A percentile compares a stretch with the other conserved stretches of the same genome.
These are phyloP conservation scores for Verticillium tricorpus DNA, from an alignment of 2,329 filamentous ascomycete species.

Conservation along the genomic window DNA sequence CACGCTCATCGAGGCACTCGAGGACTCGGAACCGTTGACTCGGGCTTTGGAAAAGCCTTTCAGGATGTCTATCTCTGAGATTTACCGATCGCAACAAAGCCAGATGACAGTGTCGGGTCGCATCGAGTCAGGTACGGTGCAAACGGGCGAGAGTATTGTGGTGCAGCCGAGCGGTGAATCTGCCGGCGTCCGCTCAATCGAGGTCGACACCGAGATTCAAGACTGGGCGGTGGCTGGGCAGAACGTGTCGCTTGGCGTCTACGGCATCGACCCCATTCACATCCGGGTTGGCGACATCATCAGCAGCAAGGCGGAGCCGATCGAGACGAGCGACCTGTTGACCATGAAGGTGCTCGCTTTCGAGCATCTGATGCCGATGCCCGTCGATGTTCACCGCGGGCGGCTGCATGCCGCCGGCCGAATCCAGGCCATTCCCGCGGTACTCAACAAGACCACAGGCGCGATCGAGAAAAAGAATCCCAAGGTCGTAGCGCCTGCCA, in stretches of 20 bases:
- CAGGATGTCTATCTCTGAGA: constrained; percentile 80
- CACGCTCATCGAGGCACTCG: constrained; percentile 79
- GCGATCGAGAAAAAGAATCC: constrained; percentile 77
- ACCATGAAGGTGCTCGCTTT: constrained; percentile 84
- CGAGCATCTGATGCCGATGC: constrained; percentile 83
- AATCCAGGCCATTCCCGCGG: constrained; percentile 66
- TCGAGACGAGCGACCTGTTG: constrained; percentile 68
- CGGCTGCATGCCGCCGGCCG: constrained; percentile 73
- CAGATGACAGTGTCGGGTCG: constrained; percentile 82
- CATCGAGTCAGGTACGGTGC: constrained; percentile 77
- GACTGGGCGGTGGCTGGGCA: constrained; percentile 95
- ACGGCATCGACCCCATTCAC: constrained; percentile 79
- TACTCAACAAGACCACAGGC: constrained; percentile 75
- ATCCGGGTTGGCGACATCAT: constrained; percentile 81
- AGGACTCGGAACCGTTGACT: constrained; percentile 69
- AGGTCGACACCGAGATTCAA: constrained; percentile 65
- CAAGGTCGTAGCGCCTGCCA: constrained; percentile 74
- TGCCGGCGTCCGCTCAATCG: constrained; percentile 75
- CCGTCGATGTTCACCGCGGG: constrained; percentile 83
- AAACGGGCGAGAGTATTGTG: constrained; percentile 75
- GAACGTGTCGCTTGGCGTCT: constrained; percentile 77
- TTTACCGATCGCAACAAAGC: constrained; percentile 77
- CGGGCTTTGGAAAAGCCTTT: constrained; percentile 74
- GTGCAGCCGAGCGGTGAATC: constrained; percentile 78
- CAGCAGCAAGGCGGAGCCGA: constrained; percentile 64